Evolutionary conservation across 768 basidiomycete species (phyloP).

Genomic region (Dioszegia aurantiaca): DNA sequence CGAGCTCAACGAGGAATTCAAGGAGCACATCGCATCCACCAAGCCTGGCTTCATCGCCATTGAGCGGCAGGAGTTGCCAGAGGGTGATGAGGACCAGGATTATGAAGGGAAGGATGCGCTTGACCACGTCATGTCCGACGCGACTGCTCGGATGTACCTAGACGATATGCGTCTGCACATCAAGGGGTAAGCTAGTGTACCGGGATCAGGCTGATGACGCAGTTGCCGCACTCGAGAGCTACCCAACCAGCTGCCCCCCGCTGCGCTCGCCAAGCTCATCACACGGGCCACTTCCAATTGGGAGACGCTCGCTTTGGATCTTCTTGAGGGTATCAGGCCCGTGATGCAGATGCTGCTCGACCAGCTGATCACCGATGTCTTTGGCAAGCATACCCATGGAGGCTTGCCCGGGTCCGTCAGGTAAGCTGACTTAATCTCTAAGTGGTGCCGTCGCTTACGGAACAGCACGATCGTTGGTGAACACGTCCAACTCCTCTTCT

Average conservation of each 20-base stretch:
- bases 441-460: not conserved
- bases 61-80: not conserved
- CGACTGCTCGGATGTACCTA: not conserved
- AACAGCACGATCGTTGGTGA: not conserved
- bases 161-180: constrained; percentile 3
- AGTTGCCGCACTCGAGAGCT: constrained; percentile 12
- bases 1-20: not conserved
- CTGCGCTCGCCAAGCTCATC: constrained; percentile 2
- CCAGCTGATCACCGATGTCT: not conserved
- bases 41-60: constrained; percentile 4
- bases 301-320: not conserved
- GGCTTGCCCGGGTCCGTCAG: constrained; percentile 1
- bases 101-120: not conserved
- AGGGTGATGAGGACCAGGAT: not conserved
- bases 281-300: not conserved
- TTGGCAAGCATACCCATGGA: constrained; percentile 8
- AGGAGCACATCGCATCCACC: not conserved
- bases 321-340: constrained; percentile 1
- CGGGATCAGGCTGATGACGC: not conserved
- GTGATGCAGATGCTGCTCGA: not conserved
- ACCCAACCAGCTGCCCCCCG: not conserved
- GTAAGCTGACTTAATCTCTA: not conserved
- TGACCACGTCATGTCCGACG: not conserved
- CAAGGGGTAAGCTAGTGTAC: not conserved
- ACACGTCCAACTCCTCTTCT: not conserved